phyloP scores from a whole-genome alignment of 2,329 filamentous ascomycete genomes.

The Geosmithia putterillii region DNA sequence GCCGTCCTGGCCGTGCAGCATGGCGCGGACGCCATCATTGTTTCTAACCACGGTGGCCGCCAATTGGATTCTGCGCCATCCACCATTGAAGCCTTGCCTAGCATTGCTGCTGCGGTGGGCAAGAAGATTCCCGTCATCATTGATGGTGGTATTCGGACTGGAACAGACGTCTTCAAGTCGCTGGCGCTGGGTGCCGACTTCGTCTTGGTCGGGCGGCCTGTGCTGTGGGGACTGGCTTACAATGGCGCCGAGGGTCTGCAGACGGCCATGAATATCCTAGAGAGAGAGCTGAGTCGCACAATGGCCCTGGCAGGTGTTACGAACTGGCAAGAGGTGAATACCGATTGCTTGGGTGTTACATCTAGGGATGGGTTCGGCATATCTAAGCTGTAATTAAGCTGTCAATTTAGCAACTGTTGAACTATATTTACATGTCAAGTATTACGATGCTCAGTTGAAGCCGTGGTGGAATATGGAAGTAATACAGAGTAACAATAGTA shows the following conservation, averaged over 20 bases:
- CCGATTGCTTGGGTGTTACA: slow-evolving; percentile 3
- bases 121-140: slow-evolving; percentile 11
- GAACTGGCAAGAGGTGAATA: slow-evolving; percentile 1
- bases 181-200: slow-evolving; percentile 18
- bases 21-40: slow-evolving; percentile 15
- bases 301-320: slow-evolving; percentile 5
- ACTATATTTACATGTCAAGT: no score
- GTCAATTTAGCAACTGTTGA: no score
- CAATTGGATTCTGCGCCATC: slow-evolving; percentile 18
- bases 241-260: slow-evolving; percentile 6
- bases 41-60: slow-evolving; percentile 33
- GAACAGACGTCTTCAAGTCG: slow-evolving; percentile 20
- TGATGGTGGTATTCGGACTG: slow-evolving; percentile 22
- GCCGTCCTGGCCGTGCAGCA: slow-evolving; percentile 13
- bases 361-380: slow-evolving; percentile 4
- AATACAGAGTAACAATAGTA: no score
- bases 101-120: slow-evolving; percentile 11
- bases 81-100: slow-evolving; percentile 15
- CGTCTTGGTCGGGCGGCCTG: slow-evolving; percentile 5
- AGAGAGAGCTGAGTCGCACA: slow-evolving; percentile 6
- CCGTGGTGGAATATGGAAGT: no score
- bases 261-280: slow-evolving; percentile 5
- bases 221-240: slow-evolving; percentile 1
- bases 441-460: no score
- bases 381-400: slow-evolving; percentile 4